These are phyloP conservation scores for Lactifluus subvellereus DNA, from an alignment of 768 basidiomycete species.

Conservation along the genomic window DNA sequence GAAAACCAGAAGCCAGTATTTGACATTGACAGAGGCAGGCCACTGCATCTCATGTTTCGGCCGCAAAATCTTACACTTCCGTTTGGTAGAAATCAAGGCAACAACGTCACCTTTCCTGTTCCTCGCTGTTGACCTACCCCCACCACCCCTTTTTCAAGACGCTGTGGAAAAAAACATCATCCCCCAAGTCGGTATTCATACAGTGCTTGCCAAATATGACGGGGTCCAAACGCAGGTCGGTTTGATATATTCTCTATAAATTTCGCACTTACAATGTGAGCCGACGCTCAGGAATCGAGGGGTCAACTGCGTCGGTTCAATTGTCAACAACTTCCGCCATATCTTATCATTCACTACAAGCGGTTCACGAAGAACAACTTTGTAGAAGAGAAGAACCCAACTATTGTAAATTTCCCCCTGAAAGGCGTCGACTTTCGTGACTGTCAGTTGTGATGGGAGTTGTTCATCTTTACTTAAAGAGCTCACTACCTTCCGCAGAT, in stretches of 20 bases:
- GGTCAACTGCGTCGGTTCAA: slow-evolving; percentile 87
- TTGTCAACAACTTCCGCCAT: slow-evolving; percentile 81
- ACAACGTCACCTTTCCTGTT: slow-evolving; percentile 88
- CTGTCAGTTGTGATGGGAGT: slow-evolving; percentile 50
- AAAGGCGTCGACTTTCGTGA: slow-evolving; percentile 88
- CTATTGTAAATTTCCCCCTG: slow-evolving; percentile 95
- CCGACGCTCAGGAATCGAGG: slow-evolving; percentile 58
- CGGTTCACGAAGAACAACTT: slow-evolving; percentile 95
- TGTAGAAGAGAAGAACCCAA: slow-evolving; percentile 98
- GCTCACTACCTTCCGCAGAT: slow-evolving; percentile 42
- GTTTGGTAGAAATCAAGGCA: slow-evolving; percentile 70
- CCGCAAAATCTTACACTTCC: not conserved
- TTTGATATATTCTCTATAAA: slow-evolving; percentile 5
- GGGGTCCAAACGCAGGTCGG: slow-evolving; percentile 81
- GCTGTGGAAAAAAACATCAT: slow-evolving; percentile 97
- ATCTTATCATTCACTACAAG: slow-evolving; percentile 92
- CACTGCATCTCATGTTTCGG: not conserved
- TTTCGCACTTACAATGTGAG: slow-evolving; percentile 17
- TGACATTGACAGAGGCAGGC: slow-evolving; percentile 86
- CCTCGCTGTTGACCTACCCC: slow-evolving; percentile 91
- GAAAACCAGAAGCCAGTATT: slow-evolving; percentile 81
- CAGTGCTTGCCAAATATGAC: slow-evolving; percentile 90
- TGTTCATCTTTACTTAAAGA: not conserved
- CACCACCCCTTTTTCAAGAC: slow-evolving; percentile 97
- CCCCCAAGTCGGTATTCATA: slow-evolving; percentile 90